phyloP scores from a whole-genome alignment of 208 protist genomes.

The Wallacemonas sp. region DNA sequence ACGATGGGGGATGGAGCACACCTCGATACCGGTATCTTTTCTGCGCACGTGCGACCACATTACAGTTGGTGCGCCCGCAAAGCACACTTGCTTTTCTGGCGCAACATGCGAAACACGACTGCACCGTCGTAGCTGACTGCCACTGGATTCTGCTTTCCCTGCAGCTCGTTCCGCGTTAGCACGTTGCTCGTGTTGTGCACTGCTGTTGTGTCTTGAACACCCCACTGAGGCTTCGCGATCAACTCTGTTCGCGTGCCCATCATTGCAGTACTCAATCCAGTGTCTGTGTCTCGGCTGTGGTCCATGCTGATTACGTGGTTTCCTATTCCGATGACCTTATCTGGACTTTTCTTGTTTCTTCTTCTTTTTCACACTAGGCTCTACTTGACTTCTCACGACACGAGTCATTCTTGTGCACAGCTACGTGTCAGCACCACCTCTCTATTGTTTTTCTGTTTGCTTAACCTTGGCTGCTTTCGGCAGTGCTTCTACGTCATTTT shows the following conservation, averaged over 20 bases:
- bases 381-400: no score
- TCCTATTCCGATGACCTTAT: no score
- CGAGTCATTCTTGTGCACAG: no score
- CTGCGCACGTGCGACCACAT: no score
- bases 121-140: neutral
- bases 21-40: neutral
- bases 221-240: no score
- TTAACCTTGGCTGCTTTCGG: neutral
- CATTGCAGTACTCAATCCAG: neutral
- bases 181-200: no score
- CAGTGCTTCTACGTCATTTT: neutral
- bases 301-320: no score
- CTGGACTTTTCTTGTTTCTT: no score
- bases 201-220: no score
- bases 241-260: no score
- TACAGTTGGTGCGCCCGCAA: conserved; percentile 1
- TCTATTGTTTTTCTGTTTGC: neutral
- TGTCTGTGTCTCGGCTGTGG: neutral
- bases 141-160: neutral
- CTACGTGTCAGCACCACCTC: neutral
- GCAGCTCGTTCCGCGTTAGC: neutral
- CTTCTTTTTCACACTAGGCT: neutral
- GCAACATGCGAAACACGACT: neutral
- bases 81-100: neutral
- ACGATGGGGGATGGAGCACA: neutral